Conservation (phyloP, 2,329 filamentous ascomycete species). For the Neonectria sp. region DNA sequence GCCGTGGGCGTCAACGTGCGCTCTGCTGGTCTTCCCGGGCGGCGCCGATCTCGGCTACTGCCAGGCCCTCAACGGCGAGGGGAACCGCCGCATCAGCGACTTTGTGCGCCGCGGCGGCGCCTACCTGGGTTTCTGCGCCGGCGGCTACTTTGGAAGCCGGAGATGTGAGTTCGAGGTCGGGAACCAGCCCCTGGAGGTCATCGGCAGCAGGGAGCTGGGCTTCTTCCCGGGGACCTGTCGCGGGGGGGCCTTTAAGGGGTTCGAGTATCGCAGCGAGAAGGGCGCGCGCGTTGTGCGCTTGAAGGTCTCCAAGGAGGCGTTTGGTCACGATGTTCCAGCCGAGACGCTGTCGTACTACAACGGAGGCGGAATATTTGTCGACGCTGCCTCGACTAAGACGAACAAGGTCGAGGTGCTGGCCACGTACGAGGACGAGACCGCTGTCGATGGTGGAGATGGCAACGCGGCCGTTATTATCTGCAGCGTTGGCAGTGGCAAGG, state of each 20-base stretch:
- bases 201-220: constrained; percentile 85
- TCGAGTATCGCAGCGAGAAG: constrained; percentile 89
- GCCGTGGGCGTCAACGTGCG: constrained; percentile 90
- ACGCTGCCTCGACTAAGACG: constrained; percentile 74
- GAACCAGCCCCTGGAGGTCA: constrained; percentile 82
- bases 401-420: constrained; percentile 86
- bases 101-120: constrained; percentile 89
- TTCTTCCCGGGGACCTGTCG: constrained; percentile 92
- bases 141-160: constrained; percentile 88
- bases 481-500: constrained; percentile 84
- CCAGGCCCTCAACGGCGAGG: constrained; percentile 86
- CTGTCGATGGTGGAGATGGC: constrained; percentile 81
- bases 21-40: constrained; percentile 91
- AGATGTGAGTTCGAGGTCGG: constrained; percentile 95
- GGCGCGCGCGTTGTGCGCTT: constrained; percentile 83
- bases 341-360: constrained; percentile 89
- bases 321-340: constrained; percentile 70
- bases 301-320: constrained; percentile 72
- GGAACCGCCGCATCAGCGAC: constrained; percentile 86
- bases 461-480: constrained; percentile 88
- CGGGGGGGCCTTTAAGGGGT: constrained; percentile 89
- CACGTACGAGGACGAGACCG: constrained; percentile 80
- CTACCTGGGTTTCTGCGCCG: constrained; percentile 94
- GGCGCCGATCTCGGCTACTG: constrained; percentile 96
- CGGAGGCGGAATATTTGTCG: constrained; percentile 93